Base-by-base conservation (phyloP, 2,329 filamentous ascomycete species). In the Coleophoma cylindrospora region DNA sequence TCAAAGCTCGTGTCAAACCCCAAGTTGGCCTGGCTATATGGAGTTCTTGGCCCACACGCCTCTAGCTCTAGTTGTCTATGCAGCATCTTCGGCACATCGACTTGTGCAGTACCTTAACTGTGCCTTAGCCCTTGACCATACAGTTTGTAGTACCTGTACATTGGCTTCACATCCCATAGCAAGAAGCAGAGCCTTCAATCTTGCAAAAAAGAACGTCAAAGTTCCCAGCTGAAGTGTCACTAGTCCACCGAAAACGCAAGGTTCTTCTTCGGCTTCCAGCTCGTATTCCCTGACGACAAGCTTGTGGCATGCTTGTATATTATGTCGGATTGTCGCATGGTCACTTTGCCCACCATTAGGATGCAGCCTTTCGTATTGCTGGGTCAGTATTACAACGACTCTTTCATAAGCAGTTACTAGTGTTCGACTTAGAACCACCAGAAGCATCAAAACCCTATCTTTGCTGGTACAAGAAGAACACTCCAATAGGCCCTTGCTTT, bases 151-250 rank as follows among this genome's bases (percentile, higher is more conserved):
- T 19, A 41, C 22, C 17, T 13, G 17, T 13, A 41, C n/a, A 19
- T 41, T 17, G 17, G 15, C 15, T 21, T 21, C 22, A 21, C n/a
- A 41, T 12, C 22, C 38, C 2, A 14, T 17, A 7, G 15, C 38
- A 17, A 21, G 15, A 17, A 41, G 13, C 7, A 21, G n/a, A 7
- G 44, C 19, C 27, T 46, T 46, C 32, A 46, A 14, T 33, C 19
- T 46, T 14, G 33, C 22, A 7, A 46, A 15, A 33, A 46, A 46
- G 11, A 34, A 19, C 14, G 27, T 46, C 17, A 46, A 46, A 1
- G 34, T 46, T 34, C 44, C 44, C 44, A 46, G 21, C 44, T 46
- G 44, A 15, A 46, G 19, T 34, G 44, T 46, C 36, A 46, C 34
- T 13, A 46, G 9, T 17, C 44, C 44, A 17, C 32, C 44, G 36